Evolutionary conservation across 345 rosid genomes (phyloP), one percentile per base, ranked within the genome.

Genomic region (Salix viminalis): DNA sequence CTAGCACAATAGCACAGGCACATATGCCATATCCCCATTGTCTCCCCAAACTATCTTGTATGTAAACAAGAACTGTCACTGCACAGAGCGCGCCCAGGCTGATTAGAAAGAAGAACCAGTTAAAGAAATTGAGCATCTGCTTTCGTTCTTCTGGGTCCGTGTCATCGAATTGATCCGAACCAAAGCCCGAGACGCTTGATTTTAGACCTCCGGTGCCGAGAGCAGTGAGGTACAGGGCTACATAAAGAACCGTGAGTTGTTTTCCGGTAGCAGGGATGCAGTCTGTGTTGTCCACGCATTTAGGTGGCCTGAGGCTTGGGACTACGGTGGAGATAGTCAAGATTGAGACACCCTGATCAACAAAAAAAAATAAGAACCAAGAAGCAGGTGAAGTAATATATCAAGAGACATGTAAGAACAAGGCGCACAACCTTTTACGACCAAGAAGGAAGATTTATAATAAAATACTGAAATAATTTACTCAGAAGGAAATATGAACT

Each of bases 181-280:
- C 98, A 46, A 96, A 96, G 4, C 99, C 99, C 0, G 99, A 96
- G 2, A 96, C 97, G 70, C 99, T 96, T 24, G 99, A 93, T 82
- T 96, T 96, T 62, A 96, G 87, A 1, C 99, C 98, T 2, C 99
- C 99, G 1, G 98, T 96, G 58, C 99, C 99, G 0, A 93, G 89
- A 32, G 99, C 99, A 1, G 92, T 86, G 7, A 92, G 77, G 85
- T 96, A 96, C 42, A 96, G 86, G 19, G 97, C 97, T 61, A 85
- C 30, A 76, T 96, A 91, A 58, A 96, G 90, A 41, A 89, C 87
- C 16, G 21, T 77, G n/a, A 96, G 89, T 79, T 96, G 98, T 13
- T 65, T 79, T 52, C 85, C 86, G 69, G 75, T 85, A 23, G 99
- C 97, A 26, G 85, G 91, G 69, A 74, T 72, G 88, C 99, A 96